phyloP scores from a whole-genome alignment of 352 stramenopile species.

The Halophytophthora polymorphica region DNA sequence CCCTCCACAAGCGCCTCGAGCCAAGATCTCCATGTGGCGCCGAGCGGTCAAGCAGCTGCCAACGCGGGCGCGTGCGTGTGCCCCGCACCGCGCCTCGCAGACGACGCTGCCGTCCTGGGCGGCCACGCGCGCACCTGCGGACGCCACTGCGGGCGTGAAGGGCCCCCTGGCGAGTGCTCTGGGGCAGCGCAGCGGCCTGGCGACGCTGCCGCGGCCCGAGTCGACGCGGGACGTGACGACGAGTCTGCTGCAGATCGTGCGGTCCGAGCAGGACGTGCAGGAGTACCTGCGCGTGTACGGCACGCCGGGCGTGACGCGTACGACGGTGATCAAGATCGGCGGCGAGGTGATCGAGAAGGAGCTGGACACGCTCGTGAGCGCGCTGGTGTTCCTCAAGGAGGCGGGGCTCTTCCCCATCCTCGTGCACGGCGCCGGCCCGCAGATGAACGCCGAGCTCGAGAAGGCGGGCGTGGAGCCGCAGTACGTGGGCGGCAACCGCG shows the following conservation, averaged over 20 bases:
- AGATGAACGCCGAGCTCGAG: conserved; percentile 87
- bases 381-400: conserved; percentile 80
- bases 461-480: conserved; percentile 79
- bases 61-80: conserved; percentile 6
- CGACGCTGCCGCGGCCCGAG: conserved; percentile 18
- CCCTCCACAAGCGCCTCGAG: too few relatives aligned
- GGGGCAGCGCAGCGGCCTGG: conserved; percentile 9
- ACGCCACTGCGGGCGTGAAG: not conserved
- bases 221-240: conserved; percentile 58
- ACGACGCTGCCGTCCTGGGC: not conserved
- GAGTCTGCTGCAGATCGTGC: conserved; percentile 55
- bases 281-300: conserved; percentile 78
- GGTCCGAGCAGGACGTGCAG: conserved; percentile 48
- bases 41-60: conserved; percentile 28
- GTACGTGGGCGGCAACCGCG: conserved; percentile 86
- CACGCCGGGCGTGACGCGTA: conserved; percentile 64
- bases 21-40: conserved; percentile 38
- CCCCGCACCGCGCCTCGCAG: conserved; percentile 18
- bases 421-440: conserved; percentile 84
- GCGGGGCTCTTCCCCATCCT: conserved; percentile 84
- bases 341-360: conserved; percentile 88
- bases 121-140: not conserved
- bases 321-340: conserved; percentile 88
- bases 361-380: conserved; percentile 80
- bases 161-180: conserved; percentile 13